Base-by-base conservation (phyloP, 2,329 filamentous ascomycete species). In the Epichloe gansuensis region DNA sequence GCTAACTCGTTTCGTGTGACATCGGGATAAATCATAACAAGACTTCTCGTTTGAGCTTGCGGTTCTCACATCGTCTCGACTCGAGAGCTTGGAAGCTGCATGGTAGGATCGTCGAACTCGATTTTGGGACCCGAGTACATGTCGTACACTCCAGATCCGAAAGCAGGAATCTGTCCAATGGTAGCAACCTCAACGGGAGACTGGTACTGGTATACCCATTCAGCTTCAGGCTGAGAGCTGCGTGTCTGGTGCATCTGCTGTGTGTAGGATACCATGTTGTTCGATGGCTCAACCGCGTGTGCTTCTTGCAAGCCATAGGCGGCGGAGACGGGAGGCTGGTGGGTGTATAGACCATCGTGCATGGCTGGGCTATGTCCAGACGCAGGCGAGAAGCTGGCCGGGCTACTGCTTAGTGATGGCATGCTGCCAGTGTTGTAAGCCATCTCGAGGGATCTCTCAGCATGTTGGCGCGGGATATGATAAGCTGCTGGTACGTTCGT, bases 161-260 rank as follows among this genome's bases (percentile, higher is more conserved):
- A 80, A 6, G 72, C 66, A 12, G 75, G 74, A 4, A 78, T 58
- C 55, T 74, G 71, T 17, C 76, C 71, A 50, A 80, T 77, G 46
- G 73, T 75, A 44, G 74, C 64, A 43, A 81, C 75, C 60, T 77
- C 77, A n/a, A 78, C 74, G 0, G 77, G 77, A 11, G 75, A 60
- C 58, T 81, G 77, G 58, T 80, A 82, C 35, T 74, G 70, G 56
- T 78, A 80, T 76, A 78, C 82, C 23, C 74, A 71, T 45, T 76
- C 72, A 34, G 73, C 65, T 51, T 72, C 67, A 3, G 62, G 57
- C 53, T 75, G 74, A 8, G 67, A 63, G 17, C 69, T 61, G 3
- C 68, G 68, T 51, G 62, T 61, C 40, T 69, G 70, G n/a, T 68
- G 65, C 47, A 73, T 67, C 35, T 68, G 66, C 44, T 71, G 69